A percentile compares a stretch with the other conserved stretches of the same genome.
These are phyloP conservation scores for Beauveria sp. DNA, from an alignment of 2,329 filamentous ascomycete genomes.

Conservation along the genomic window DNA sequence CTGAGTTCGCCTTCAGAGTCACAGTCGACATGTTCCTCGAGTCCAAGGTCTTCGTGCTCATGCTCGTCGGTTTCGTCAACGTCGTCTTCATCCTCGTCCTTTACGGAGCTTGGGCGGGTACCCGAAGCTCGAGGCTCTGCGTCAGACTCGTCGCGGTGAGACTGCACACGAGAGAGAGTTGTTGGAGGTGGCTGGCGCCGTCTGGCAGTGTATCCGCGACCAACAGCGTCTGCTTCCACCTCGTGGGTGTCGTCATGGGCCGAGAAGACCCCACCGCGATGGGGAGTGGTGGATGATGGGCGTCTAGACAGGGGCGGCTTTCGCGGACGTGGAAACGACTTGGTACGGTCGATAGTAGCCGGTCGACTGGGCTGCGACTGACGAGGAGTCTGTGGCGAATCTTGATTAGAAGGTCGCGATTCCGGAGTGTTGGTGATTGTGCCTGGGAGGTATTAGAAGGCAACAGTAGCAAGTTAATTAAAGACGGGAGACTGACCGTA, in stretches of 20 bases:
- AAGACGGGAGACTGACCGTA: slow-evolving; percentile 43
- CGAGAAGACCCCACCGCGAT: slow-evolving; percentile 81
- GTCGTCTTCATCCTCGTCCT: slow-evolving; percentile 21
- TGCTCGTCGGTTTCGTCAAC: slow-evolving; percentile 26
- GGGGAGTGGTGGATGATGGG: slow-evolving; percentile 67
- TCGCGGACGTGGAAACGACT: slow-evolving; percentile 44
- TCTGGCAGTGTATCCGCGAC: slow-evolving; percentile 28
- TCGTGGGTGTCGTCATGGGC: slow-evolving; percentile 82
- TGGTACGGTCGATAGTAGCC: slow-evolving; percentile 40
- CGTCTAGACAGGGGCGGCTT: slow-evolving; percentile 70
- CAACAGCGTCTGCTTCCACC: slow-evolving; percentile 60
- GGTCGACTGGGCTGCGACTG: slow-evolving; percentile 24
- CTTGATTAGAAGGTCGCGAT: not conserved
- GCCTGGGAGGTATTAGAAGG: slow-evolving; percentile 19
- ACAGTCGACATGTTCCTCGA: slow-evolving; percentile 45
- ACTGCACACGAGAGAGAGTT: slow-evolving; percentile 35
- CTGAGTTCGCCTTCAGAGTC: slow-evolving; percentile 69
- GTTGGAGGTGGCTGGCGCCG: slow-evolving; percentile 27
- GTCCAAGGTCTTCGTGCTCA: slow-evolving; percentile 32
- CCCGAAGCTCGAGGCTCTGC: slow-evolving; percentile 20
- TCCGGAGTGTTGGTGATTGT: slow-evolving; percentile 19
- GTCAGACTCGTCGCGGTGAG: slow-evolving; percentile 18
- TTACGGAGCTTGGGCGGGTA: slow-evolving; percentile 11
- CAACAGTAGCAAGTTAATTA: not conserved
- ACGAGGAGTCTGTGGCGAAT: slow-evolving; percentile 4